Evolutionary conservation across 2,329 filamentous ascomycete genomes (phyloP).

Genomic region (Achaetomium macrosporum): DNA sequence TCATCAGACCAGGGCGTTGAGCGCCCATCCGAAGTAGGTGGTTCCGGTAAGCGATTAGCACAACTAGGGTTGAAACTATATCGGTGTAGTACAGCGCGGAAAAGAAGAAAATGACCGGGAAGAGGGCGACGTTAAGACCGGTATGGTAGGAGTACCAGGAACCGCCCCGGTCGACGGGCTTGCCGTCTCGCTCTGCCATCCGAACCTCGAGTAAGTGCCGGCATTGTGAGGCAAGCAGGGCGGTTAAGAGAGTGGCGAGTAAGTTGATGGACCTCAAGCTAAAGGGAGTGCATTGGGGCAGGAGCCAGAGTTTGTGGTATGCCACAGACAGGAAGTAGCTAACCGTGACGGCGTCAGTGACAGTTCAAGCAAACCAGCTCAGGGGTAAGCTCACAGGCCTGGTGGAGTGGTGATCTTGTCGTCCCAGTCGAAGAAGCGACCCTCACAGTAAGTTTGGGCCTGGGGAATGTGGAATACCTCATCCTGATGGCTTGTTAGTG

Average conservation of each 20-base stretch:
- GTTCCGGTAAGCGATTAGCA: slow-evolving; percentile 62
- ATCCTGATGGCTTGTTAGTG: slow-evolving; percentile 48
- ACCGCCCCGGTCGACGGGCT: slow-evolving; percentile 4
- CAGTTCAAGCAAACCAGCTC: slow-evolving; percentile 22
- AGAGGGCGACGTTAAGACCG: slow-evolving; percentile 73
- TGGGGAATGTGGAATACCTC: slow-evolving; percentile 88
- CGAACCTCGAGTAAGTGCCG: slow-evolving; percentile 47
- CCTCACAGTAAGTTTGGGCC: slow-evolving; percentile 77
- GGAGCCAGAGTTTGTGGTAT: slow-evolving; percentile 30
- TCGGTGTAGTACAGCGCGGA: slow-evolving; percentile 94
- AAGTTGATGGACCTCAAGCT: slow-evolving; percentile 47
- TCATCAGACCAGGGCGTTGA: slow-evolving; percentile 30
- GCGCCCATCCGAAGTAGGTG: slow-evolving; percentile 42
- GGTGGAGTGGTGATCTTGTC: slow-evolving; percentile 96
- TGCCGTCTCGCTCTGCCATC: slow-evolving; percentile 27
- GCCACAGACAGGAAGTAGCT: slow-evolving; percentile 46
- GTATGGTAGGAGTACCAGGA: slow-evolving; percentile 49
- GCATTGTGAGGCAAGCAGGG: slow-evolving; percentile 44
- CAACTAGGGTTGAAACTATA: slow-evolving; percentile 69
- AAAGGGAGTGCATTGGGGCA: slow-evolving; percentile 34
- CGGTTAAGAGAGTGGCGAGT: slow-evolving; percentile 37
- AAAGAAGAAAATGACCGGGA: slow-evolving; percentile 93
- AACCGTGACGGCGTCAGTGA: slow-evolving; percentile 3
- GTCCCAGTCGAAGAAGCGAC: slow-evolving; percentile 76
- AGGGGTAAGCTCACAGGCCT: slow-evolving; percentile 55